phyloP scores from a whole-genome alignment of 106 monocot species.

The Xerophyta viscosa region DNA sequence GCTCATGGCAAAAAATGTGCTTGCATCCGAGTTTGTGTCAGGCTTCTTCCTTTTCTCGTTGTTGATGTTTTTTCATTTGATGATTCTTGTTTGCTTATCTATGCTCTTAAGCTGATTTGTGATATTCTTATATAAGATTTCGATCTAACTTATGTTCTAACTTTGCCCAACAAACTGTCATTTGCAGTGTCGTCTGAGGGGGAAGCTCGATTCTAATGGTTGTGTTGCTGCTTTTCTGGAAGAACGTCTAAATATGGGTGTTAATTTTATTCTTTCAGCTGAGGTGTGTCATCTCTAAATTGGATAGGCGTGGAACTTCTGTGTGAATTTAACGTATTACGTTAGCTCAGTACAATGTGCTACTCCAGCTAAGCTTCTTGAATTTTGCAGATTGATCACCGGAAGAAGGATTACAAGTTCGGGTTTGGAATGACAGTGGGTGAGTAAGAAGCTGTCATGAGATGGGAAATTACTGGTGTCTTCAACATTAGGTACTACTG shows the following conservation, averaged over 20 bases:
- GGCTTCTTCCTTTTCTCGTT: too few relatives aligned
- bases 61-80: too few relatives aligned
- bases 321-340: neutral
- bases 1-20: too few relatives aligned
- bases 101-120: too few relatives aligned
- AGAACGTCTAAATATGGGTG: slow-evolving; percentile 94
- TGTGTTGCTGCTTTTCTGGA: slow-evolving; percentile 81
- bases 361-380: neutral
- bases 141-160: neutral
- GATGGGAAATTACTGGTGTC: neutral
- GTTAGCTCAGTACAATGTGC: neutral
- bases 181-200: slow-evolving; percentile 88
- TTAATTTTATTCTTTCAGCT: slow-evolving; percentile 92
- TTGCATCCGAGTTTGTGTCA: too few relatives aligned
- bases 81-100: too few relatives aligned
- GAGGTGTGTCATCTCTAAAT: too few relatives aligned
- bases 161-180: neutral
- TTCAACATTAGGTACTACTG: neutral
- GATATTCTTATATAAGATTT: neutral
- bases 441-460: slow-evolving; percentile 28
- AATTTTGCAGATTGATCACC: slow-evolving; percentile 73
- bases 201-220: slow-evolving; percentile 89
- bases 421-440: slow-evolving; percentile 96
- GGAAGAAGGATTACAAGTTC: slow-evolving; percentile 96
- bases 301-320: slow-evolving; percentile 2